phyloP scores from a whole-genome alignment of 805 yeast species.

The Ogataea ganodermae region DNA sequence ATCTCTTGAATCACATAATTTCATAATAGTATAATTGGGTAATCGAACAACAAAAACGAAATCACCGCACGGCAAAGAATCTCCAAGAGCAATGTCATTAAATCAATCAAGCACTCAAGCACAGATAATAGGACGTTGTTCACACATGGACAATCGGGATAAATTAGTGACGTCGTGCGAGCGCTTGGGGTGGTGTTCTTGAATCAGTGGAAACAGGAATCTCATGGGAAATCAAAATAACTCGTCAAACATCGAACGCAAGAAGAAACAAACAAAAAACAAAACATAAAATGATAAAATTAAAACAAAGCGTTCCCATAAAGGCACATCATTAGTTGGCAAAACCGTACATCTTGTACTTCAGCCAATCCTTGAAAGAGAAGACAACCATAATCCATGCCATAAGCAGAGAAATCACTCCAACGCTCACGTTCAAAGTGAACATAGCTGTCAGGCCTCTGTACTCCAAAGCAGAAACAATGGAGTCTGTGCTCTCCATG shows the following conservation, averaged over 20 bases:
- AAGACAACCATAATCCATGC: constrained; percentile 81
- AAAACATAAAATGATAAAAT: not conserved
- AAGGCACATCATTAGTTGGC: not conserved
- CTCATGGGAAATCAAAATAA: not conserved
- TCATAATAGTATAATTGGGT: constrained; percentile 2
- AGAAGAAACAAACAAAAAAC: no score
- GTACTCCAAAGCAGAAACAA: constrained; percentile 77
- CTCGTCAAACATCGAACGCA: not conserved
- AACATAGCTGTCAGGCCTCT: constrained; percentile 88
- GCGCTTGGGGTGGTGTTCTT: not conserved
- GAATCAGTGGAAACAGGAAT: not conserved
- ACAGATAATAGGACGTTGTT: not conserved
- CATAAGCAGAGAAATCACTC: constrained; percentile 76
- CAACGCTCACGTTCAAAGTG: constrained; percentile 83
- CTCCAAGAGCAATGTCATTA: constrained; percentile 8
- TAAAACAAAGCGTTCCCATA: not conserved
- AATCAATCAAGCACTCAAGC: constrained; percentile 3
- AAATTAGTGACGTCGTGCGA: constrained; percentile 1
- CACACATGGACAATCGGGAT: not conserved
- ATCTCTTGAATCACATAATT: not conserved
- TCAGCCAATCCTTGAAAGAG: constrained; percentile 57
- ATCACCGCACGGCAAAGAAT: not conserved
- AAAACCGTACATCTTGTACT: constrained; percentile 19
- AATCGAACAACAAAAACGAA: not conserved
- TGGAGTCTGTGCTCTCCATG: constrained; percentile 89